Evolutionary conservation across 176 grass and related monocot species (phyloP).

Genomic region (Musa itinerans): DNA sequence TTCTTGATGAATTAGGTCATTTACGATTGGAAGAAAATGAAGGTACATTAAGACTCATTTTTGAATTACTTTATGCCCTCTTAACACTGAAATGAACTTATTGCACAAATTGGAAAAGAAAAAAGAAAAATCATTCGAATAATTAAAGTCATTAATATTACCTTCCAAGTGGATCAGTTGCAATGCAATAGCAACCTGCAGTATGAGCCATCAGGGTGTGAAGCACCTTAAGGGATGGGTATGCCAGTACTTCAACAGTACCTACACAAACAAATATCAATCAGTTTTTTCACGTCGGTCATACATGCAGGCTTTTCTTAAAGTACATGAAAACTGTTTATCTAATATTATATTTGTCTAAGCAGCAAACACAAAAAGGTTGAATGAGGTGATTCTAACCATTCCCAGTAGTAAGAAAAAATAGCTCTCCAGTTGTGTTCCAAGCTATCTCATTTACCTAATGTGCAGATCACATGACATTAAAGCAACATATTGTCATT

Average conservation of each 20-base stretch:
- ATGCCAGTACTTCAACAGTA: slow-evolving; percentile 69
- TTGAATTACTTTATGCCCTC: background rate
- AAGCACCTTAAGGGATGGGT: slow-evolving; percentile 55
- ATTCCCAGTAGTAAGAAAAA: slow-evolving; percentile 95
- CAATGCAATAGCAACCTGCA: slow-evolving; percentile 97
- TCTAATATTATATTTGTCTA: background rate
- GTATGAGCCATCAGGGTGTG: slow-evolving; percentile 93
- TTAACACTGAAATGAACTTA: background rate
- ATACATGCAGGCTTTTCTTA: background rate
- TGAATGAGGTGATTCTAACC: slow-evolving; percentile 31
- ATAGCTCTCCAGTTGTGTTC: slow-evolving; percentile 98
- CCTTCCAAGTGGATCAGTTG: slow-evolving; percentile 93
- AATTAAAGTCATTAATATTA: slow-evolving; percentile 16
- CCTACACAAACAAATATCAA: slow-evolving; percentile 40
- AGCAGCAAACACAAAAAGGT: background rate
- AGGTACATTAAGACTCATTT: background rate
- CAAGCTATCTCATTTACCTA: slow-evolving; percentile 99
- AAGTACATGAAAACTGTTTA: background rate
- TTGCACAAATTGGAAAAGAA: background rate
- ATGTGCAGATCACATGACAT: slow-evolving; percentile 18
- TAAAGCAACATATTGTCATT: background rate
- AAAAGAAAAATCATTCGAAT: background rate
- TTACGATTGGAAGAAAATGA: background rate
- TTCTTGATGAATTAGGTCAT: background rate
- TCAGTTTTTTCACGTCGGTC: background rate